phyloP scores from a whole-genome alignment of 1,139 yeast genomes.

The Candida glucosophila region DNA sequence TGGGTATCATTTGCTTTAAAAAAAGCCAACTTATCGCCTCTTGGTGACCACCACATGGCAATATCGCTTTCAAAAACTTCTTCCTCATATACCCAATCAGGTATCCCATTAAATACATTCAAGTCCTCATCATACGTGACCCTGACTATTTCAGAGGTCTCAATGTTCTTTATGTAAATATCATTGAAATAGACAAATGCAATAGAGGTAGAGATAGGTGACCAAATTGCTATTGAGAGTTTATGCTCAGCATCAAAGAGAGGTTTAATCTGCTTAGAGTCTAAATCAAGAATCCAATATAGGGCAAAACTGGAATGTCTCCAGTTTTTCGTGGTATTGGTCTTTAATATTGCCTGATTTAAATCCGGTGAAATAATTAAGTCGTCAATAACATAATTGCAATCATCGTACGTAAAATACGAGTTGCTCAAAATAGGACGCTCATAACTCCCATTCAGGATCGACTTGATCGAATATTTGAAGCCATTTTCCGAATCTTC shows the following conservation, averaged over 20 bases:
- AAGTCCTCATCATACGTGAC: slow-evolving; percentile 43
- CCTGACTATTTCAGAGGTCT: slow-evolving; percentile 13
- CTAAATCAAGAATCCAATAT: slow-evolving; percentile 48
- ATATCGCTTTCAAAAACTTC: slow-evolving; percentile 45
- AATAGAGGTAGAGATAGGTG: slow-evolving; percentile 60
- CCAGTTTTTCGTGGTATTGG: slow-evolving; percentile 52
- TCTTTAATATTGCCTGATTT: slow-evolving; percentile 42
- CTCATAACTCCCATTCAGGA: slow-evolving; percentile 39
- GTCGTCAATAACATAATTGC: slow-evolving; percentile 38
- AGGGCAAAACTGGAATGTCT: slow-evolving; percentile 66
- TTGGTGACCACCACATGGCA: slow-evolving; percentile 55
- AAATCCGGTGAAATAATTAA: slow-evolving; percentile 61
- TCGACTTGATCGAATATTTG: slow-evolving; percentile 38
- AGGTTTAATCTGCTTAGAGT: slow-evolving; percentile 18
- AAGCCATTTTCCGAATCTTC: slow-evolving; percentile 16
- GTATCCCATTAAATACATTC: slow-evolving; percentile 45
- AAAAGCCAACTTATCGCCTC: slow-evolving; percentile 38
- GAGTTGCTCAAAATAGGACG: slow-evolving; percentile 42
- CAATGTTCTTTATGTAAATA: slow-evolving; percentile 33
- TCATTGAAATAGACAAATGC: slow-evolving; percentile 64
- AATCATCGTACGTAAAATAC: slow-evolving; percentile 28
- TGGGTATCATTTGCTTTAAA: slow-evolving; percentile 43
- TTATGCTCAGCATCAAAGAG: slow-evolving; percentile 13
- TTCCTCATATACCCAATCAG: slow-evolving; percentile 60
- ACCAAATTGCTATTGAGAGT: slow-evolving; percentile 57